Percentiles rank a stretch among this genome's conserved stretches.
phyloP scores from a whole-genome alignment of 495 filamentous ascomycete species.

The Collariella sp. region DNA sequence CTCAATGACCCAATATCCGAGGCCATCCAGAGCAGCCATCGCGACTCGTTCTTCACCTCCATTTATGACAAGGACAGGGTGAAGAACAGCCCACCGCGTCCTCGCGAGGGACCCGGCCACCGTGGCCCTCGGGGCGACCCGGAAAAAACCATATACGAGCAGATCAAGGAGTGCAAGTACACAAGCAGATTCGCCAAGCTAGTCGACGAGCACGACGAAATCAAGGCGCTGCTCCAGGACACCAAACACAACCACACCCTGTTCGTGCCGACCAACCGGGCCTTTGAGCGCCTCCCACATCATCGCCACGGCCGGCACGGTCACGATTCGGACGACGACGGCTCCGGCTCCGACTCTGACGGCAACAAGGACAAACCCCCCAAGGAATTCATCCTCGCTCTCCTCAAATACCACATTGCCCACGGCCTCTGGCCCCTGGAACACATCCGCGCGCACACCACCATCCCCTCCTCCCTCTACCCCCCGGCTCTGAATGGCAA shows the following conservation, averaged over 20 bases:
- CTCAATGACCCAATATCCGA: conserved; percentile 9
- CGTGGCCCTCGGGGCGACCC: conserved; percentile 23
- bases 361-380: conserved; percentile 28
- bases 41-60: conserved; percentile 30
- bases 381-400: conserved; percentile 53
- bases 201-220: conserved; percentile 58
- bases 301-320: conserved; percentile 30
- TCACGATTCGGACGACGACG: neutral
- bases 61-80: conserved; percentile 12
- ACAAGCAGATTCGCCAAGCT: conserved; percentile 66
- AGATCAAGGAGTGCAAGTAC: conserved; percentile 64
- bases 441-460: conserved; percentile 52
- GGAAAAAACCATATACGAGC: conserved; percentile 70
- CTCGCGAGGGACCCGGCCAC: conserved; percentile 7
- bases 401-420: conserved; percentile 64
- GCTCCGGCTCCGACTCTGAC: neutral
- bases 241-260: conserved; percentile 64
- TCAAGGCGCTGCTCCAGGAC: conserved; percentile 62
- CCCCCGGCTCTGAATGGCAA: conserved; percentile 39
- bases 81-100: neutral
- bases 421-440: conserved; percentile 52
- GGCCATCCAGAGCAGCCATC: conserved; percentile 1
- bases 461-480: conserved; percentile 58
- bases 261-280: conserved; percentile 69
- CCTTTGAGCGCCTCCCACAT: conserved; percentile 59